Evolutionary conservation across 257 asterid genomes (phyloP), one percentile per base, ranked within the genome.

Genomic region (Nicotiana sylvestris): DNA sequence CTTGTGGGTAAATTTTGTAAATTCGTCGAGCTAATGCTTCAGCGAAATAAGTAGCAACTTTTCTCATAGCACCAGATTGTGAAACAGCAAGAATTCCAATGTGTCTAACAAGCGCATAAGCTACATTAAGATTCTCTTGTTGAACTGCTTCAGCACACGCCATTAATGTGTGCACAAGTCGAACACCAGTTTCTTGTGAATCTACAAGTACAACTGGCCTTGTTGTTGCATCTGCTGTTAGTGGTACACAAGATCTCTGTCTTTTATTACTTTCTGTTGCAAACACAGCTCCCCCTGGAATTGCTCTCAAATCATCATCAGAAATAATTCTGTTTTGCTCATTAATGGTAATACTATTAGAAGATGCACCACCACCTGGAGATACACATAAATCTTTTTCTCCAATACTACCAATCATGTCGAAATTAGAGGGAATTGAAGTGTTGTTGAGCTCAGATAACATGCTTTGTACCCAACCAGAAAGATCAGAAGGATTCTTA

Each of bases 121-220:
- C 98, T 3, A 90, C 57, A 85, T 89, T 90, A 66, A 89, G n/a
- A 69, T 93, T 89, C 2, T 88, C 91, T 58, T 87, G 91, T 46
- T 91, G 94, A 3, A 92, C 87, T 11, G 98, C 98, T 85, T 91
- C 95, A 10, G 92, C 97, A 76, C 97, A 92, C 56, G 97, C 97
- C 94, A 91, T 87, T 35, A 92, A 64, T 53, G 98, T 92, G 83
- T 93, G 98, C 1, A 93, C 98, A 1, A 93, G 91, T 33, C 96
- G 83, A 60, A 95, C 90, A 0, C 98, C 98, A 1, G 93, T 84
- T 37, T 95, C 98, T 76, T 95, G 98, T 3, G 96, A 92, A 77
- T 93, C 98, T 80, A 93, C 94, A 30, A 94, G 81, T 9, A 95
- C 91, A 76, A 92, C 87, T 3, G 93, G 87, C 39, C 91, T 87